These are phyloP conservation scores for Mycena albidolilacea DNA, from an alignment of 768 basidiomycete species.

Conservation along the genomic window DNA sequence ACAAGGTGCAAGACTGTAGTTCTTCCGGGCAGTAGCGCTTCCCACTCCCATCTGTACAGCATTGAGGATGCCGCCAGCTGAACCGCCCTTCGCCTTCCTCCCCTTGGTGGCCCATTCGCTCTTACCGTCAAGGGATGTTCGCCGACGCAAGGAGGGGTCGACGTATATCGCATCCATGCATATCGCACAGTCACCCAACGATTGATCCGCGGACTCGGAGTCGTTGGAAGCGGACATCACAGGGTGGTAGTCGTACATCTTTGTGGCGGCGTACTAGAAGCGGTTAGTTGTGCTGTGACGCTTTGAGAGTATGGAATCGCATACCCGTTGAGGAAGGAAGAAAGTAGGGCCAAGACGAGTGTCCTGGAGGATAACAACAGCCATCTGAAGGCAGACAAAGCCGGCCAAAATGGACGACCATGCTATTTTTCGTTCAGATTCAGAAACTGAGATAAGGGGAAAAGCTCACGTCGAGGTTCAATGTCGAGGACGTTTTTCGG, in stretches of 20 bases:
- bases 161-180: slow-evolving; percentile 91
- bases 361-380: slow-evolving; percentile 80
- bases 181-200: slow-evolving; percentile 90
- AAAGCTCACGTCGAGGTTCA: slow-evolving; percentile 74
- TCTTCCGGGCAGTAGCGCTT: slow-evolving; percentile 66
- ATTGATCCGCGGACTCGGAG: slow-evolving; percentile 80
- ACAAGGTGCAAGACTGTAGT: slow-evolving; percentile 91
- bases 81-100: slow-evolving; percentile 41
- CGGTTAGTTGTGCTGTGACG: slow-evolving; percentile 19
- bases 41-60: slow-evolving; percentile 62
- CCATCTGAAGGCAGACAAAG: slow-evolving; percentile 75
- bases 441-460: background rate
- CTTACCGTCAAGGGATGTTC: slow-evolving; percentile 54
- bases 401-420: slow-evolving; percentile 76
- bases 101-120: slow-evolving; percentile 40
- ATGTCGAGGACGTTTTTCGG: slow-evolving; percentile 91
- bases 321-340: slow-evolving; percentile 82
- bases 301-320: slow-evolving; percentile 41
- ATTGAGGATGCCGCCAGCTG: slow-evolving; percentile 56
- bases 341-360: slow-evolving; percentile 79
- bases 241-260: slow-evolving; percentile 90
- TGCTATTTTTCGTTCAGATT: slow-evolving; percentile 52
- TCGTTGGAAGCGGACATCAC: slow-evolving; percentile 75
- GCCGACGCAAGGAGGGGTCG: slow-evolving; percentile 58
- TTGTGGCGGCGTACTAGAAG: slow-evolving; percentile 68